A percentile compares a stretch with the other conserved stretches of the same genome.
phyloP scores from a whole-genome alignment of 2,329 filamentous ascomycete genomes.

The Ophiocordyceps polyrhachis-furcata region DNA sequence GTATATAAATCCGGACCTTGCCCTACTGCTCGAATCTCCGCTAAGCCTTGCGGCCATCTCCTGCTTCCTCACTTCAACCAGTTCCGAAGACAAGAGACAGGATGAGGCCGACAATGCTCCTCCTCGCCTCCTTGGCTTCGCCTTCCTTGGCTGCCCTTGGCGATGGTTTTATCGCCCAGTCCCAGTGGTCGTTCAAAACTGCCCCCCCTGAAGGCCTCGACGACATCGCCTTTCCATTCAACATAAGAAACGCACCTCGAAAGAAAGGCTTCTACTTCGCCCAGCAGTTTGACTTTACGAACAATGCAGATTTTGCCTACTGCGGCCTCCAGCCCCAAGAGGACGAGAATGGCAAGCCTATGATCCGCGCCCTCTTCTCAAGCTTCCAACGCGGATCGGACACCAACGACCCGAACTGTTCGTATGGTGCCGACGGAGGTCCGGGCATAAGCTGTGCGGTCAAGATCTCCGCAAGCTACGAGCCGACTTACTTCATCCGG shows the following conservation, averaged over 20 bases:
- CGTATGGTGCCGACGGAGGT: conserved; percentile 8
- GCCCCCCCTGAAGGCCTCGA: conserved; percentile 1
- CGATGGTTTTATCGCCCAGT: too few species aligned
- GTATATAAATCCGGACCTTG: too few species aligned
- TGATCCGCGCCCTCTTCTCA: conserved; percentile 7
- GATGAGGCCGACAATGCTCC: too few species aligned
- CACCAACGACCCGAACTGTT: conserved; percentile 4
- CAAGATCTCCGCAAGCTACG: conserved; percentile 4
- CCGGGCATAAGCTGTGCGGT: conserved; percentile 7
- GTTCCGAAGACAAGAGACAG: too few species aligned
- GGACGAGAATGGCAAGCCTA: conserved; percentile 2
- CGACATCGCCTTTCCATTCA: conserved; percentile 5
- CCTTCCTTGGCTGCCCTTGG: too few species aligned
- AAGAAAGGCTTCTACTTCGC: conserved; percentile 6
- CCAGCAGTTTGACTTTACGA: conserved; percentile 5
- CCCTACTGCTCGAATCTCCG: too few species aligned
- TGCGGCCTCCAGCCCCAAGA: conserved; percentile 5
- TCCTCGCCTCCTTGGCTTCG: too few species aligned
- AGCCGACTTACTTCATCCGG: conserved; percentile 4
- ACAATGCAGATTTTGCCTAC: conserved; percentile 3
- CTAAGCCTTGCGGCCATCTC: too few species aligned
- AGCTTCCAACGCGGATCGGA: conserved; percentile 4
- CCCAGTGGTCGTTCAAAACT: neutral
- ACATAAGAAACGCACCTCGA: conserved; percentile 4
- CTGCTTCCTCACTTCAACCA: too few species aligned